Evolutionary conservation across 2,329 filamentous ascomycete species (phyloP).

Genomic region (Diaporthe longicolla): DNA sequence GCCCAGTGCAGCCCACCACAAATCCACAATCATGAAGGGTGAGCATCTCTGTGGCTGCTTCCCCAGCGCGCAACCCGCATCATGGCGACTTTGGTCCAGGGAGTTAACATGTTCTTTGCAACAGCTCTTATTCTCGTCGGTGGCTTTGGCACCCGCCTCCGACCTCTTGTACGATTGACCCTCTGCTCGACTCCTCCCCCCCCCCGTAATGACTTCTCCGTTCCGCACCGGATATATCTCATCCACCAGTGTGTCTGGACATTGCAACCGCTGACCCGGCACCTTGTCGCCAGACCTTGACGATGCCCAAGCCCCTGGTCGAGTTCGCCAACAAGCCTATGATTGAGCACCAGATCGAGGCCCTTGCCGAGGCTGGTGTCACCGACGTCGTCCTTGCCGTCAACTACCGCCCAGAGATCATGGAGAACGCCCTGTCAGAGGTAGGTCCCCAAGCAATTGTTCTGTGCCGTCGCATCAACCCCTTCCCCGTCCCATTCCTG

Average conservation of each 20-base stretch:
- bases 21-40: constrained; percentile 42
- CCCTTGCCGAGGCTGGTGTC: constrained; percentile 91
- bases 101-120: constrained; percentile 45
- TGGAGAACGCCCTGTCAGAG: constrained; percentile 94
- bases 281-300: constrained; percentile 79
- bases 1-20: not conserved
- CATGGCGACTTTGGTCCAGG: not conserved
- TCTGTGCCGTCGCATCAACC: not conserved
- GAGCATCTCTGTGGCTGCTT: constrained; percentile 6
- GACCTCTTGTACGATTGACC: constrained; percentile 82
- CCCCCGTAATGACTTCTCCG: not conserved
- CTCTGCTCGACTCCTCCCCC: constrained; percentile 22
- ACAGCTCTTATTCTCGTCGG: constrained; percentile 98
- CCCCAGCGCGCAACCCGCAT: not conserved
- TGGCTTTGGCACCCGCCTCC: constrained; percentile 97
- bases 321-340: constrained; percentile 99
- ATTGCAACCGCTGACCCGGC: constrained; percentile 41
- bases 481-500: not conserved
- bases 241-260: not conserved
- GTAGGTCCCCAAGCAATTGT: constrained; percentile 53
- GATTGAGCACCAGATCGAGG: constrained; percentile 98
- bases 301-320: constrained; percentile 95
- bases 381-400: constrained; percentile 98
- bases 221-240: not conserved
- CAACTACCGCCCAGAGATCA: constrained; percentile 98